phyloP scores from a whole-genome alignment of 768 basidiomycete species.

The Paxillus involutus region DNA sequence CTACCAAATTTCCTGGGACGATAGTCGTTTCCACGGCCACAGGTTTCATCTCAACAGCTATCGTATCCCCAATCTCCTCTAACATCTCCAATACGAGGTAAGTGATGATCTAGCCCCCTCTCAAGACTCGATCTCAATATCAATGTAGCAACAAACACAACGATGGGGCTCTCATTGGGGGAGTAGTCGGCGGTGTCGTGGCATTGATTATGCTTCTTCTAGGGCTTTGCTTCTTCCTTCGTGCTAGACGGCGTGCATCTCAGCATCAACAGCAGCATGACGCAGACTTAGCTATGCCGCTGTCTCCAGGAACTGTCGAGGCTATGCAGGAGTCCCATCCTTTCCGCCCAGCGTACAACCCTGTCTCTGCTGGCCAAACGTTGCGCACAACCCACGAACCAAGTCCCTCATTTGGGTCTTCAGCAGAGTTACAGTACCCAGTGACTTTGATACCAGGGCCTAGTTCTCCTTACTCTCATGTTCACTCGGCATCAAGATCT shows the following conservation, averaged over 20 bases:
- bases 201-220: not conserved
- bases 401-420: not conserved
- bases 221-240: not conserved
- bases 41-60: not conserved
- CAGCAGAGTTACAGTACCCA: not conserved
- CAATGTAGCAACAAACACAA: not conserved
- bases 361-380: not conserved
- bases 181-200: constrained; percentile 1
- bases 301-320: not conserved
- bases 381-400: not conserved
- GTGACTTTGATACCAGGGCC: not conserved
- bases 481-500: not conserved
- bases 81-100: not conserved
- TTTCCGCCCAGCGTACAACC: not conserved
- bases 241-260: not conserved
- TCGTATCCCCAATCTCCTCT: not conserved
- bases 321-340: constrained; percentile 1
- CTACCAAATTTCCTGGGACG: not conserved
- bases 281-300: not conserved
- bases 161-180: constrained; percentile 3
- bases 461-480: not conserved
- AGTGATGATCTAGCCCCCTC: not conserved
- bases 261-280: not conserved
- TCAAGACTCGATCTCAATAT: not conserved
- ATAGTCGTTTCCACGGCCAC: not conserved